These are phyloP conservation scores for Cadophora sp. DNA, from an alignment of 2,329 filamentous ascomycete species.

Conservation along the genomic window DNA sequence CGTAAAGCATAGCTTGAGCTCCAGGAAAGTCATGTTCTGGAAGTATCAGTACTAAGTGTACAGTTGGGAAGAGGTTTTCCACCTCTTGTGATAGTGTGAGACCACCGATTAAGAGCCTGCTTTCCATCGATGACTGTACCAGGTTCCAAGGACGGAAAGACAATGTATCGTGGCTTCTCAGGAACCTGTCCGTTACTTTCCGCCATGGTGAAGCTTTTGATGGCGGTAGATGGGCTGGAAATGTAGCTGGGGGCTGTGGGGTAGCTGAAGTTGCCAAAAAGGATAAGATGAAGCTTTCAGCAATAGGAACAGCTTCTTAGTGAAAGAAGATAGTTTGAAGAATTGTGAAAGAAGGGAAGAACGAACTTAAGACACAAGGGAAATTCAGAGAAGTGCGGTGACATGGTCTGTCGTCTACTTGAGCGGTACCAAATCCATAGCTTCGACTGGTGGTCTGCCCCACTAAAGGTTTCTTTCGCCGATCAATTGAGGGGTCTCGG, in stretches of 20 bases:
- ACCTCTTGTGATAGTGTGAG: conserved; percentile 74
- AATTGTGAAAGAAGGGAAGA: neutral
- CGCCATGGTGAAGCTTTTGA: conserved; percentile 34
- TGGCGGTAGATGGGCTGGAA: neutral
- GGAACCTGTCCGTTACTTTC: conserved; percentile 32
- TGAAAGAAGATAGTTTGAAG: neutral
- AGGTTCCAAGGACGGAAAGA: conserved; percentile 41
- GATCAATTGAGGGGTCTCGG: conserved; percentile 12
- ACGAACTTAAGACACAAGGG: neutral
- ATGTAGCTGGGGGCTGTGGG: neutral
- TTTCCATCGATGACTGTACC: conserved; percentile 56
- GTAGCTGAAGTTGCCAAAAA: neutral
- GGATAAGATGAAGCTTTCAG: neutral
- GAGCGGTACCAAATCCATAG: no score
- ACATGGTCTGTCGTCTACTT: neutral
- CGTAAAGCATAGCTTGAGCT: conserved; percentile 90
- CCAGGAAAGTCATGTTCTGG: conserved; percentile 61
- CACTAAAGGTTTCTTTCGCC: neutral
- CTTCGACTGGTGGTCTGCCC: neutral
- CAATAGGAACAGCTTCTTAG: neutral
- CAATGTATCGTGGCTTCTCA: conserved; percentile 42
- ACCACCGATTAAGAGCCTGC: conserved; percentile 83
- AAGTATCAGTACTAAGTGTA: conserved; percentile 7
- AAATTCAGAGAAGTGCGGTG: neutral
- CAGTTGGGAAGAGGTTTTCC: neutral